Conservation (phyloP, 495 filamentous ascomycete genomes). For the Jackrogersella minutella region DNA sequence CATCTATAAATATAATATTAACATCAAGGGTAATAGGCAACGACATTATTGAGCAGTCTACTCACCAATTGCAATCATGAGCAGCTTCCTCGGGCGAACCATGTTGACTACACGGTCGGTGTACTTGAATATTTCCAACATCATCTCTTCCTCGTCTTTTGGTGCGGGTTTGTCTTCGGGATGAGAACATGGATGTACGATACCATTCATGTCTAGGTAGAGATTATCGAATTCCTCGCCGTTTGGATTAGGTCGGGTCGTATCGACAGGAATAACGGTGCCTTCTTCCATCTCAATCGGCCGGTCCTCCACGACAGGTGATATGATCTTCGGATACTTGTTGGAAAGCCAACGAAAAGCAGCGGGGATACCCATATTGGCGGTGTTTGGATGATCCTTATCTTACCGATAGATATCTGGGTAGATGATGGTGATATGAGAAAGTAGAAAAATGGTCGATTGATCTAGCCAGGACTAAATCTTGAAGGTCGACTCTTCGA, state of each 20-base stretch:
- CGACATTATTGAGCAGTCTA: slow-evolving; percentile 22
- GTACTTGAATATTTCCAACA: slow-evolving; percentile 96
- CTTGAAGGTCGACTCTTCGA: slow-evolving; percentile 8
- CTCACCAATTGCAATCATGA: slow-evolving; percentile 98
- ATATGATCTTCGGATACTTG: slow-evolving; percentile 97
- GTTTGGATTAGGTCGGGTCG: slow-evolving; percentile 88
- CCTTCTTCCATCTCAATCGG: slow-evolving; percentile 79
- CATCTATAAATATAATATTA: slow-evolving; percentile 66
- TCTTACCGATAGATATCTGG: not conserved
- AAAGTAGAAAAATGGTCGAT: not conserved
- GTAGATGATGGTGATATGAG: slow-evolving; percentile 1
- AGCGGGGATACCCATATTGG: slow-evolving; percentile 91
- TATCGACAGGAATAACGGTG: slow-evolving; percentile 81
- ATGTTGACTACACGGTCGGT: slow-evolving; percentile 98
- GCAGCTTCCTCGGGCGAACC: slow-evolving; percentile 91
- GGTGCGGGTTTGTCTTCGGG: slow-evolving; percentile 92
- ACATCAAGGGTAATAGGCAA: slow-evolving; percentile 17
- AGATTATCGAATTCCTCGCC: slow-evolving; percentile 98
- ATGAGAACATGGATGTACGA: slow-evolving; percentile 98
- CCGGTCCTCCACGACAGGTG: slow-evolving; percentile 84
- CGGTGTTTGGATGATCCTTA: slow-evolving; percentile 13
- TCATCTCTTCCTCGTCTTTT: slow-evolving; percentile 97
- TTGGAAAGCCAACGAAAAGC: slow-evolving; percentile 92
- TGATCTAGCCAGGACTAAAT: slow-evolving; percentile 20
- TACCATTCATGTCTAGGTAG: slow-evolving; percentile 99